Evolutionary conservation across 2,329 filamentous ascomycete species (phyloP).

Genomic region (Scedosporium aurantiacum): DNA sequence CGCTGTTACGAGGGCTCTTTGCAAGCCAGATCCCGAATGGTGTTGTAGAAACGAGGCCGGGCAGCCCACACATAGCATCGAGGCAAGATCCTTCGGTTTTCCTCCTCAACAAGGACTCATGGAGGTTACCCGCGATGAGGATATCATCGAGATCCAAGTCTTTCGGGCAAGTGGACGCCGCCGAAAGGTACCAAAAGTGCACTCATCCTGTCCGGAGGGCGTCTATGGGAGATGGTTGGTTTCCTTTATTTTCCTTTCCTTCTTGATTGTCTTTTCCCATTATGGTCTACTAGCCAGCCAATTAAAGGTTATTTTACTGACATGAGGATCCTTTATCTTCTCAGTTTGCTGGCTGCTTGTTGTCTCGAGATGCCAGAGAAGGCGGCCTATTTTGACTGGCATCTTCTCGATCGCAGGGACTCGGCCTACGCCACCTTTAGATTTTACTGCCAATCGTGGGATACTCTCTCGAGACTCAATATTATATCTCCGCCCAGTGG

Average conservation of each 20-base stretch:
- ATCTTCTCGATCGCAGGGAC: conserved; percentile 38
- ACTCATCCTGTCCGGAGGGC: not conserved
- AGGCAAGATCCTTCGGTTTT: conserved; percentile 41
- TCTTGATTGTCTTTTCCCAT: too few species aligned
- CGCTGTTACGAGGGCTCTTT: conserved; percentile 34
- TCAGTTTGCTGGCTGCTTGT: conserved; percentile 40
- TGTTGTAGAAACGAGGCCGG: conserved; percentile 25
- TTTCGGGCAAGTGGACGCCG: conserved; percentile 39
- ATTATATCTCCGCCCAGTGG: conserved; percentile 26
- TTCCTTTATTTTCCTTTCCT: too few species aligned
- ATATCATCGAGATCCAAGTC: conserved; percentile 41
- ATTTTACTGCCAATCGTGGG: conserved; percentile 46
- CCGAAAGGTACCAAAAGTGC: not conserved
- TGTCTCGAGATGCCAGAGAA: conserved; percentile 40
- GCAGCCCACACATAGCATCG: conserved; percentile 26
- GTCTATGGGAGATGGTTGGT: too few species aligned
- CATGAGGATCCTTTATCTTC: not conserved
- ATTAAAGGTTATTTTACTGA: too few species aligned
- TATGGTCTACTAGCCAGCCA: too few species aligned
- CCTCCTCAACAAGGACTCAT: conserved; percentile 26
- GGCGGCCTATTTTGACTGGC: conserved; percentile 40
- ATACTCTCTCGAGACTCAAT: conserved; percentile 34
- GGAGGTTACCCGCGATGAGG: conserved; percentile 35
- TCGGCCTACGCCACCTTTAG: conserved; percentile 41
- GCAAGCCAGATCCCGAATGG: conserved; percentile 33